Conservation (phyloP, 2,329 filamentous ascomycete genomes). For the Lachnum nothofagi region DNA sequence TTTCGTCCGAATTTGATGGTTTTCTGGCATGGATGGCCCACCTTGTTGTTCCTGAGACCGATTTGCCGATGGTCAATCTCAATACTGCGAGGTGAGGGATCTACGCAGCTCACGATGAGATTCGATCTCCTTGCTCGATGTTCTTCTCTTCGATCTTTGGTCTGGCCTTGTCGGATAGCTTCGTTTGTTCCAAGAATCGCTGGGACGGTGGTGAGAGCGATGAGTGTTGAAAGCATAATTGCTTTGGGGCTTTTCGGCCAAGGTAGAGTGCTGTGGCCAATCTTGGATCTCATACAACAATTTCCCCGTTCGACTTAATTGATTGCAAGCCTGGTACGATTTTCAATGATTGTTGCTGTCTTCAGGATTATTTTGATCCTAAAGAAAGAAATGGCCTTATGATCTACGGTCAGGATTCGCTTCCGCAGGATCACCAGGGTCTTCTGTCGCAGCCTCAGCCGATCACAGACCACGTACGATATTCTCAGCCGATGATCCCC, state of each 20-base stretch:
- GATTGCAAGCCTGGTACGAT: too few species aligned
- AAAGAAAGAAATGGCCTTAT: too few species aligned
- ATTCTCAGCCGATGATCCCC: constrained; percentile 20
- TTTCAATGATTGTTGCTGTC: too few species aligned
- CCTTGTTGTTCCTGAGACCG: constrained; percentile 43
- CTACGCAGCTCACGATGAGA: constrained; percentile 42
- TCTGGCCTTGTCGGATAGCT: constrained; percentile 46
- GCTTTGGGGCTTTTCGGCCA: too few species aligned
- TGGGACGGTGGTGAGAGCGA: constrained; percentile 31
- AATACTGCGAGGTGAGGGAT: constrained; percentile 38
- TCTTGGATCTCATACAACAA: too few species aligned
- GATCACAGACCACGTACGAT: constrained; percentile 10
- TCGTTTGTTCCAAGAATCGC: constrained; percentile 45
- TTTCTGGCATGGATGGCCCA: constrained; percentile 14
- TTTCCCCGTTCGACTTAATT: too few species aligned
- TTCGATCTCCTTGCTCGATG: constrained; percentile 46
- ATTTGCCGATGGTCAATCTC: constrained; percentile 42
- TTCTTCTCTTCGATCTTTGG: constrained; percentile 44
- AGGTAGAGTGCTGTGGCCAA: too few species aligned
- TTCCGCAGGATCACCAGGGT: constrained; percentile 1
- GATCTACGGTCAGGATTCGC: not conserved
- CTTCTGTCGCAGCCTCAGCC: constrained; percentile 4
- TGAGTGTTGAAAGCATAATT: constrained; percentile 19
- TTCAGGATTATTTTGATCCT: too few species aligned
- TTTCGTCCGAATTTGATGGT: constrained; percentile 9